These are phyloP conservation scores for Aspergillus carbonarius DNA, from an alignment of 2,329 filamentous ascomycete species.

Conservation along the genomic window DNA sequence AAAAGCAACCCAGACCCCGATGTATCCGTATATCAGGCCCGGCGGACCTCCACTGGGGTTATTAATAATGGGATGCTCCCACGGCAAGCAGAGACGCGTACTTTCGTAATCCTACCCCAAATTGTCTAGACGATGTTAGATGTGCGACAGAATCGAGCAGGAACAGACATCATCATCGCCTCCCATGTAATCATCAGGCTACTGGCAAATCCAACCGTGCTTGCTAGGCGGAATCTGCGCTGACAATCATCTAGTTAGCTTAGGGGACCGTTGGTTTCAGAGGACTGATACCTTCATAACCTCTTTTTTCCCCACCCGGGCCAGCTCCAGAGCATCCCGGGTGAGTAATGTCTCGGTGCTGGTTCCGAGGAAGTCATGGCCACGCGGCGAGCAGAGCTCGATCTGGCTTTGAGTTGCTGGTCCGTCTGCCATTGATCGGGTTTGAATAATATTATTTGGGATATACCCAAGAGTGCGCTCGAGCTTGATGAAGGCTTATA, in stretches of 20 bases:
- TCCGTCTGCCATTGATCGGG: no score
- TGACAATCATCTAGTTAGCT: conserved; percentile 11
- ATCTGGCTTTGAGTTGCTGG: no score
- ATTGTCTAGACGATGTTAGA: background rate
- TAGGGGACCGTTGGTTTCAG: background rate
- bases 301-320: conserved; percentile 12
- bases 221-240: conserved; percentile 42
- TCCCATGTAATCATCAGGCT: conserved; percentile 43
- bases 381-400: no score
- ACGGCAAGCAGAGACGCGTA: background rate
- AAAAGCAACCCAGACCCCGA: conserved; percentile 32
- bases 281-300: conserved; percentile 11
- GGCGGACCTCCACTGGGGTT: conserved; percentile 30
- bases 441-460: no score
- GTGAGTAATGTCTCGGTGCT: no score
- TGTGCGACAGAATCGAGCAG: no score
- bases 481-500: no score
- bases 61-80: background rate
- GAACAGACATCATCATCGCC: conserved; percentile 15
- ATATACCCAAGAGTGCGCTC: no score
- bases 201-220: conserved; percentile 41
- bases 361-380: no score
- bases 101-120: background rate
- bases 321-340: conserved; percentile 1
- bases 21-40: conserved; percentile 31